Conservation (phyloP, 2,329 filamentous ascomycete species). For the Byssochlamys sp. region DNA sequence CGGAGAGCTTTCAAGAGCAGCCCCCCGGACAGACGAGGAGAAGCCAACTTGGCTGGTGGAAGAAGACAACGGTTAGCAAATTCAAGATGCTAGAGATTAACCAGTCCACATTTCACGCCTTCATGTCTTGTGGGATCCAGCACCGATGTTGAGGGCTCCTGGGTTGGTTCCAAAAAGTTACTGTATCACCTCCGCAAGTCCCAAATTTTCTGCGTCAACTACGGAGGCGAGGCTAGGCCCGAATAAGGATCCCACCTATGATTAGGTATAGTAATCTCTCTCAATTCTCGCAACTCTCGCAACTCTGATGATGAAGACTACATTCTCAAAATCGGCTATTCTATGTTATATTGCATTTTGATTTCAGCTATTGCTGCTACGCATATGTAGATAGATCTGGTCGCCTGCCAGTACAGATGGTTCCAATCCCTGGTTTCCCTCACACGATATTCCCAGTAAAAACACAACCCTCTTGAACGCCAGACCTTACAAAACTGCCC, state of each 20-base stretch:
- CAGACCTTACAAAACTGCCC: neutral
- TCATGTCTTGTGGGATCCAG: neutral
- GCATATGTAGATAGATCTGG: neutral
- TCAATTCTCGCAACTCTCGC: no score
- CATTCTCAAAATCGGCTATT: neutral
- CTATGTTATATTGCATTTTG: neutral
- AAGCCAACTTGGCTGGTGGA: constrained; percentile 26
- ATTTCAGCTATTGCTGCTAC: neutral
- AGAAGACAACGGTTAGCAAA: neutral
- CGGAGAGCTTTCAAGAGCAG: constrained; percentile 18
- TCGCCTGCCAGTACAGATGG: neutral
- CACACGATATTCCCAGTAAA: neutral
- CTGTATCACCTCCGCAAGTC: neutral
- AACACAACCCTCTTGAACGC: neutral
- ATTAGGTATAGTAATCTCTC: neutral
- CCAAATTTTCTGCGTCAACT: neutral
- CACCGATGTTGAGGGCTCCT: neutral
- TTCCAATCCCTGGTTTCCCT: neutral
- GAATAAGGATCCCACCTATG: neutral
- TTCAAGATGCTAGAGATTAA: neutral
- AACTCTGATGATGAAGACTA: neutral
- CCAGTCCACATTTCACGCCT: neutral
- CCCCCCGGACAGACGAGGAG: constrained; percentile 17
- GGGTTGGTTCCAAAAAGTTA: neutral
- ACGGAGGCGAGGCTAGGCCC: neutral